A percentile compares a stretch with the other conserved stretches of the same genome.
Evolutionary conservation across 148 eudicot species (phyloP).

Genomic region (Selenicereus undatus): DNA sequence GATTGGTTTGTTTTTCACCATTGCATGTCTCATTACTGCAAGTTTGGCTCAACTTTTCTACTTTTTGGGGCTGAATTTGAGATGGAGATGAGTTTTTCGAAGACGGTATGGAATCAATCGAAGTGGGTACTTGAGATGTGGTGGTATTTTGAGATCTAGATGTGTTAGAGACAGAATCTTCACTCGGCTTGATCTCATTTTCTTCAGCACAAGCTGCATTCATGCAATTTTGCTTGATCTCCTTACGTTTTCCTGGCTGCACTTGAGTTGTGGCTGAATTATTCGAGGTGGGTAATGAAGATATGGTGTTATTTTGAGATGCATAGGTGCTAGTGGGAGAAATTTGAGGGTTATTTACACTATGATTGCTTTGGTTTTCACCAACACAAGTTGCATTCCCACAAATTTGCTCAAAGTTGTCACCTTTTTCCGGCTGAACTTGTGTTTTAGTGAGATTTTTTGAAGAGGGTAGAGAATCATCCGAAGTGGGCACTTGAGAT

Average conservation of each 20-base stretch:
- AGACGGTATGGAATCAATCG: not conserved
- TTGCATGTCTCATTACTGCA: not conserved
- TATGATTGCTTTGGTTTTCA: slow-evolving; percentile 15
- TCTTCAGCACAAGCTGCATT: not conserved
- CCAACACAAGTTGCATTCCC: too few relatives aligned
- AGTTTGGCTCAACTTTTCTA: not conserved
- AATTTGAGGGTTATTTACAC: not conserved
- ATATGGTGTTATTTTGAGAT: slow-evolving; percentile 2
- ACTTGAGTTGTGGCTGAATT: not conserved
- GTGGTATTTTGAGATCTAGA: slow-evolving; percentile 3
- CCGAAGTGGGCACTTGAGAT: slow-evolving; percentile 19
- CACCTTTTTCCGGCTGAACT: slow-evolving; percentile 22
- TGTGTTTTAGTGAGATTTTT: slow-evolving; percentile 26
- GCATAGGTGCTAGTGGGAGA: not conserved
- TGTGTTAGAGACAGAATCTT: not conserved
- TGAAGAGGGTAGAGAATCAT: slow-evolving; percentile 6
- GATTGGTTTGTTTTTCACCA: not conserved
- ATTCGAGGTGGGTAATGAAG: not conserved
- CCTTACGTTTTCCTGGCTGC: not conserved
- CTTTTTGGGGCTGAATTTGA: not conserved
- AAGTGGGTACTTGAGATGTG: slow-evolving; percentile 16
- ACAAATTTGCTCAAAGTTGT: slow-evolving; percentile 22
- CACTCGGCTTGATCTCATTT: slow-evolving; percentile 7
- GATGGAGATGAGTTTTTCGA: not conserved
- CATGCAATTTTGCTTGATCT: not conserved